phyloP scores from a whole-genome alignment of 345 rosid genomes.

The Populus tremula region DNA sequence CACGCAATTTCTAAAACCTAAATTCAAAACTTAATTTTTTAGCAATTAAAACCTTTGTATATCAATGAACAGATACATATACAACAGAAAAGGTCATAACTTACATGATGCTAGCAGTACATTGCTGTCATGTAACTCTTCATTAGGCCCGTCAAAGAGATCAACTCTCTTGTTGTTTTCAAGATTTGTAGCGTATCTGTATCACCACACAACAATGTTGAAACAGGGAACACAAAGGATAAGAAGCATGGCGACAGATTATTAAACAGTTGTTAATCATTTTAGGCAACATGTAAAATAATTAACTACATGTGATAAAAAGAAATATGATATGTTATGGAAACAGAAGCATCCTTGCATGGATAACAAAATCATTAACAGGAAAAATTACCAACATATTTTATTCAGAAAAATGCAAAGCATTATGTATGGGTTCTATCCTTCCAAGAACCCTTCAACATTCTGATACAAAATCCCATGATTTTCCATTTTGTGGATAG shows the following conservation, averaged over 20 bases:
- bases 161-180: conserved; percentile 82
- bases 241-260: not conserved
- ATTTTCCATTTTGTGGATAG: not conserved
- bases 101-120: conserved; percentile 84
- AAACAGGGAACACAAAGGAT: conserved; percentile 18
- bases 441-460: not conserved
- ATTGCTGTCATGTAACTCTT: conserved; percentile 78
- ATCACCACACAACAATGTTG: conserved; percentile 19
- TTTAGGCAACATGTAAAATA: not conserved
- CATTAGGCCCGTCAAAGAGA: conserved; percentile 84
- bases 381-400: not conserved
- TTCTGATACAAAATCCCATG: not conserved
- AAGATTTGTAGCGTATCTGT: conserved; percentile 69
- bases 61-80: not conserved
- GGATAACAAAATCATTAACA: not conserved
- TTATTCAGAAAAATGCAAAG: not conserved
- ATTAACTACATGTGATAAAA: not conserved
- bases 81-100: conserved; percentile 11
- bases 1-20: not conserved
- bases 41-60: not conserved
- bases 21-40: not conserved
- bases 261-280: not conserved
- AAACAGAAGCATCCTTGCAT: not conserved
- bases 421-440: too few relatives aligned
- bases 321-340: not conserved